A percentile compares a stretch with the other conserved stretches of the same genome.
phyloP scores from a whole-genome alignment of 2,329 filamentous ascomycete species.

The Mycocentrospora acerina region DNA sequence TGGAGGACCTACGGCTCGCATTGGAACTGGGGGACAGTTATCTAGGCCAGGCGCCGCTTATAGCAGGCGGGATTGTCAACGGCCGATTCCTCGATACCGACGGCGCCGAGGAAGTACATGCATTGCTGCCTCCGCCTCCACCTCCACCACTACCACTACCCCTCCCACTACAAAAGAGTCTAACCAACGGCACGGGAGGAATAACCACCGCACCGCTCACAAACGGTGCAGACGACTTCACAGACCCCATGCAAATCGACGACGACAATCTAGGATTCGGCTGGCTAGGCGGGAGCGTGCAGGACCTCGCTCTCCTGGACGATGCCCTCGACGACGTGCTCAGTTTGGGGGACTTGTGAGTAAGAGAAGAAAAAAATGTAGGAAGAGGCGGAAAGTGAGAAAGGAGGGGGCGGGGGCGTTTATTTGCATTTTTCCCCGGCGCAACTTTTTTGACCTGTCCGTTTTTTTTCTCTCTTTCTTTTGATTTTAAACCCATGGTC shows the following conservation, averaged over 20 bases:
- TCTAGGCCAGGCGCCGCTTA: conserved; percentile 73
- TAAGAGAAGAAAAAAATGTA: no score
- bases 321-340: conserved; percentile 44
- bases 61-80: conserved; percentile 67
- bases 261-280: conserved; percentile 33
- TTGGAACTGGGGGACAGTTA: conserved; percentile 74
- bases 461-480: no score
- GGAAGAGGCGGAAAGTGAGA: no score
- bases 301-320: conserved; percentile 31
- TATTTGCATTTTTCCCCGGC: no score
- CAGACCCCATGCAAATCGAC: conserved; percentile 37
- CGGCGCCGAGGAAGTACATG: conserved; percentile 31
- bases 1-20: conserved; percentile 76
- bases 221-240: conserved; percentile 3
- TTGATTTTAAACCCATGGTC: no score
- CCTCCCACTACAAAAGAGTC: no score
- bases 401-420: no score
- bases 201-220: conserved; percentile 3
- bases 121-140: background rate
- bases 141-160: conserved; percentile 2
- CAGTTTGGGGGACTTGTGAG: conserved; percentile 26
- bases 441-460: no score
- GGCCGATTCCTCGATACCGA: conserved; percentile 66
- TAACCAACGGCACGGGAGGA: conserved; percentile 3
- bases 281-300: conserved; percentile 44